phyloP scores from a whole-genome alignment of 2,329 filamentous ascomycete genomes.

The Epichloe amarillans region DNA sequence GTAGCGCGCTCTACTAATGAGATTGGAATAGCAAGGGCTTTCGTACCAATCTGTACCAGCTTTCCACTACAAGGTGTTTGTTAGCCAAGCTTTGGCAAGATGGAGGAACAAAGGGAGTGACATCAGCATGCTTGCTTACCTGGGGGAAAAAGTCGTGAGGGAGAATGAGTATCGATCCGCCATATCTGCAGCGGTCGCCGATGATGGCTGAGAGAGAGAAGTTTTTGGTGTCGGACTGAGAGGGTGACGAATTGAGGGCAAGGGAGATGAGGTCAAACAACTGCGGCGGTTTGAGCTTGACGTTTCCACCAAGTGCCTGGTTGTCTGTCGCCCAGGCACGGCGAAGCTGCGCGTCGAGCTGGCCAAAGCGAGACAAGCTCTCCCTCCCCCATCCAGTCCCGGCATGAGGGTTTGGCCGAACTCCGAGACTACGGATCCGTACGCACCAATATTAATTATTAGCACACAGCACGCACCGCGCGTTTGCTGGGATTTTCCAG shows the following conservation, averaged over 20 bases:
- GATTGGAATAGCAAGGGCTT: not conserved
- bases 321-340: conserved; percentile 21
- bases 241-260: conserved; percentile 5
- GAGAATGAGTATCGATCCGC: conserved; percentile 99
- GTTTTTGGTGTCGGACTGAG: conserved; percentile 7
- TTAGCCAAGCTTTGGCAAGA: conserved; percentile 18
- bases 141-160: conserved; percentile 97
- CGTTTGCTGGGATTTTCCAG: not conserved
- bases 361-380: conserved; percentile 4
- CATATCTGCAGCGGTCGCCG: conserved; percentile 42
- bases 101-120: conserved; percentile 5
- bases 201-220: not conserved
- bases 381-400: conserved; percentile 2
- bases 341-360: conserved; percentile 26
- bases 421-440: conserved; percentile 5
- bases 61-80: conserved; percentile 62
- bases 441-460: not conserved
- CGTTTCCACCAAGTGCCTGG: conserved; percentile 17
- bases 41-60: conserved; percentile 84
- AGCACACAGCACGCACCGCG: too few relatives aligned
- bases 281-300: conserved; percentile 20
- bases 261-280: conserved; percentile 6
- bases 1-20: not conserved
- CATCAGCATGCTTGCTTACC: conserved; percentile 45
- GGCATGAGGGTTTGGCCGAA: conserved; percentile 17